Evolutionary conservation across 2,329 filamentous ascomycete species (phyloP).

Genomic region (Xylaria sp.): DNA sequence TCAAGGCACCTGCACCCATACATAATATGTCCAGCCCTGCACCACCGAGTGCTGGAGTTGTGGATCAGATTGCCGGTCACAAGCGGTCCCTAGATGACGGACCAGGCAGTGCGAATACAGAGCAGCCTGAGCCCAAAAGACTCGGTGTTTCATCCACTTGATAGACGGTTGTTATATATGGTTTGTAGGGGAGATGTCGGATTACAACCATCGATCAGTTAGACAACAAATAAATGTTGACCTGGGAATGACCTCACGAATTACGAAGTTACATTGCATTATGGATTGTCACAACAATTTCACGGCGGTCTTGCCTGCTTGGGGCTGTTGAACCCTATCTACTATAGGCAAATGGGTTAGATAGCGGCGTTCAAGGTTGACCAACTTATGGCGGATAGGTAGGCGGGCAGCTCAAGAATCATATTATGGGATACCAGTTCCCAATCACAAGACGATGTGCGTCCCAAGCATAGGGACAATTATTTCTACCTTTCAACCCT

Average conservation of each 20-base stretch:
- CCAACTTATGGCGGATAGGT: conserved; percentile 12
- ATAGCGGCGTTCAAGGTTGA: conserved; percentile 34
- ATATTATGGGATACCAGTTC: conserved; percentile 33
- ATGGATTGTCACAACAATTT: conserved; percentile 15
- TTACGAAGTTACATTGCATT: conserved; percentile 36
- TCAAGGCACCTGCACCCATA: conserved; percentile 34
- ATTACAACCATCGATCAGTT: neutral
- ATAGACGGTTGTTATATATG: conserved; percentile 2
- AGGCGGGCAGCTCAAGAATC: conserved; percentile 11
- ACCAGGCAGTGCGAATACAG: conserved; percentile 39
- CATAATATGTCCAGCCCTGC: conserved; percentile 46
- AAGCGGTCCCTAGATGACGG: conserved; percentile 41
- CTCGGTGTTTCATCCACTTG: conserved; percentile 38
- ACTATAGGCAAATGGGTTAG: conserved; percentile 19
- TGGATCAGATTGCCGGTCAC: conserved; percentile 46
- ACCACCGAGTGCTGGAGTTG: conserved; percentile 46
- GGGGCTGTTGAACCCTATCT: conserved; percentile 15
- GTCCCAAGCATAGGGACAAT: too few relatives aligned
- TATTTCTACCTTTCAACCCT: neutral
- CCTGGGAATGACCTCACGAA: conserved; percentile 31
- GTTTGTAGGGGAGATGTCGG: neutral
- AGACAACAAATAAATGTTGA: conserved; percentile 1
- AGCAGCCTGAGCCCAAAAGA: conserved; percentile 47
- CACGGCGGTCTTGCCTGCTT: conserved; percentile 12
- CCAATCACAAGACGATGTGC: conserved; percentile 19